Evolutionary conservation across 176 grass and related monocot species (phyloP).

Genomic region (Oryza glumipatula): DNA sequence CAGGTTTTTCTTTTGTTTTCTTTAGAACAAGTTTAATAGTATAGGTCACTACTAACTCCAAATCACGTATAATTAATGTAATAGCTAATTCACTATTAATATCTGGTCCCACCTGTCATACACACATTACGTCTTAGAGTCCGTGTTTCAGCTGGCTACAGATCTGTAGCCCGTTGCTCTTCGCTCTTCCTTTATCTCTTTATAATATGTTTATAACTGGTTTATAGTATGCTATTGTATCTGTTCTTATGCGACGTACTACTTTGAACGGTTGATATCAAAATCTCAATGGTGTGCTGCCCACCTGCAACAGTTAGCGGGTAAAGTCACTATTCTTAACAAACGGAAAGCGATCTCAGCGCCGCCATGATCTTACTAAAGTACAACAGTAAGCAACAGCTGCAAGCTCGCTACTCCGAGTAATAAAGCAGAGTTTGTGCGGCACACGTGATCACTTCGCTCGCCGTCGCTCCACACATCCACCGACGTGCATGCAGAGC

Average conservation of each 20-base stretch:
- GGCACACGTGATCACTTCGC: constrained; percentile 28
- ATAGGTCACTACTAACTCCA: too few species aligned
- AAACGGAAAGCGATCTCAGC: background rate
- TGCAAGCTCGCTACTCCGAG: background rate
- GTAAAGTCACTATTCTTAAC: background rate
- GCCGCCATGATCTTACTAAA: background rate
- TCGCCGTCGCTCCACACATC: background rate
- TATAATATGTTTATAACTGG: too few species aligned
- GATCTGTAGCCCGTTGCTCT: too few species aligned
- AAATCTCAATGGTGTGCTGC: background rate
- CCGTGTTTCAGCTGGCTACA: too few species aligned
- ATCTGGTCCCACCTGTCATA: too few species aligned
- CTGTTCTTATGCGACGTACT: background rate
- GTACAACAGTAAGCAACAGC: background rate
- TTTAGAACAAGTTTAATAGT: too few species aligned
- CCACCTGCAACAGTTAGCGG: background rate
- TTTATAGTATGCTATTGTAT: too few species aligned
- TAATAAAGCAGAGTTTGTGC: background rate
- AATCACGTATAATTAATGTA: too few species aligned
- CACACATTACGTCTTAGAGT: too few species aligned
- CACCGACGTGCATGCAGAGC: background rate
- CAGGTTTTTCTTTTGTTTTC: too few species aligned
- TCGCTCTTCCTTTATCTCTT: too few species aligned
- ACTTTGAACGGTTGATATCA: background rate
- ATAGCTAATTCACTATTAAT: too few species aligned